Evolutionary conservation across 73 alveolate species (phyloP).

Genomic region (Durusdinium trenchii): DNA sequence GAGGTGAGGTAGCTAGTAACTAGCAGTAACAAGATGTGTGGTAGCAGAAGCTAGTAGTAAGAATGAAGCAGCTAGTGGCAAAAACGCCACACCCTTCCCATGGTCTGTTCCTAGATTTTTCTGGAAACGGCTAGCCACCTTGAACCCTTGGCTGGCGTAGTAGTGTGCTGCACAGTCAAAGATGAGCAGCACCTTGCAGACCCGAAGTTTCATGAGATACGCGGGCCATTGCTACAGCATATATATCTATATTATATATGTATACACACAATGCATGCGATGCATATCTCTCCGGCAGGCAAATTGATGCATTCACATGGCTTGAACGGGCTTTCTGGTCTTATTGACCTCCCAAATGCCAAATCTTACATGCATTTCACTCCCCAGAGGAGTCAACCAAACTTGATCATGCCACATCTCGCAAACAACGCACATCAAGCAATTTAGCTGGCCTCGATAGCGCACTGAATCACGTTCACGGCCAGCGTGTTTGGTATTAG

Average conservation of each 20-base stretch:
- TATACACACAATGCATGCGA: no score
- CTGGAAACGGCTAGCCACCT: no score
- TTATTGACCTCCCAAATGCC: no score
- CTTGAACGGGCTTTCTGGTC: not conserved
- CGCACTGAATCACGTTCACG: conserved; percentile 11
- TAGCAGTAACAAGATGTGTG: not conserved
- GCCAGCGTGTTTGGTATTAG: not conserved
- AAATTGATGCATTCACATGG: not conserved
- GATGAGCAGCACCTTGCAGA: not conserved
- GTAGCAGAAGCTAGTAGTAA: no score
- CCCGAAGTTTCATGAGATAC: not conserved
- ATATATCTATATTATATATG: no score
- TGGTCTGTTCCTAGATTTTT: no score
- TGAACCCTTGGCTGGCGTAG: not conserved
- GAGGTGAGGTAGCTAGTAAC: not conserved
- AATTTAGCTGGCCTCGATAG: not conserved
- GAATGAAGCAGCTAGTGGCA: no score
- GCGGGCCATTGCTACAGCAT: no score
- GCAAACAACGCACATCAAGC: no score
- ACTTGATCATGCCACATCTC: not conserved
- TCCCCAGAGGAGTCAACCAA: not conserved
- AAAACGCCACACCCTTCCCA: no score
- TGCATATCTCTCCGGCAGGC: not conserved
- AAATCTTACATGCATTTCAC: not conserved
- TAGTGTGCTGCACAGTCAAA: conserved; percentile 19